A percentile compares a stretch with the other conserved stretches of the same genome.
phyloP scores from a whole-genome alignment of 306 rosid genomes.

The Erythrophleum fordii region DNA sequence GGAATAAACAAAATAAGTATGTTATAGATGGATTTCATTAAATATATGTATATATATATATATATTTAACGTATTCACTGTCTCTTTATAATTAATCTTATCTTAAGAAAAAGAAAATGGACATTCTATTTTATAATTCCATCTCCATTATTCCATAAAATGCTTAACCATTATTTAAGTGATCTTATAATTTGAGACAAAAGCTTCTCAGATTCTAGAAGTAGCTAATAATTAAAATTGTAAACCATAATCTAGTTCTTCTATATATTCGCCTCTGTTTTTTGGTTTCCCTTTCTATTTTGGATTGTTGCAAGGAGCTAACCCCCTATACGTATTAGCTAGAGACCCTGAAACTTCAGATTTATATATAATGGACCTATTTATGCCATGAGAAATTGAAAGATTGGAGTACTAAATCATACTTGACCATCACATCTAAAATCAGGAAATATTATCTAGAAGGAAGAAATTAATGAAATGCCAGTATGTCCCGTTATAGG shows the following conservation, averaged over 20 bases:
- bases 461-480: neutral
- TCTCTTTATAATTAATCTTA: neutral
- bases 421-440: neutral
- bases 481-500: too few relatives aligned
- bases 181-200: neutral
- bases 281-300: neutral
- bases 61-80: too few relatives aligned
- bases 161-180: neutral
- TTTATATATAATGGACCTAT: too few relatives aligned
- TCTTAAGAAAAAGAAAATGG: too few relatives aligned
- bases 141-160: neutral
- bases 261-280: neutral
- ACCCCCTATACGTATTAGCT: neutral
- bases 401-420: too few relatives aligned
- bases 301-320: neutral
- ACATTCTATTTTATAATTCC: neutral
- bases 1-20: too few relatives aligned
- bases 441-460: neutral
- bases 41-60: too few relatives aligned
- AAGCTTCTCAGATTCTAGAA: neutral
- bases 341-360: neutral
- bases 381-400: neutral
- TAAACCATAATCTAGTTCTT: neutral
- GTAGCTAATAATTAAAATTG: conserved; percentile 26
- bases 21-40: too few relatives aligned